A percentile compares a stretch with the other conserved stretches of the same genome.
Conservation (phyloP, 768 basidiomycete genomes). For the Pleurotus salmoneostramineus region DNA sequence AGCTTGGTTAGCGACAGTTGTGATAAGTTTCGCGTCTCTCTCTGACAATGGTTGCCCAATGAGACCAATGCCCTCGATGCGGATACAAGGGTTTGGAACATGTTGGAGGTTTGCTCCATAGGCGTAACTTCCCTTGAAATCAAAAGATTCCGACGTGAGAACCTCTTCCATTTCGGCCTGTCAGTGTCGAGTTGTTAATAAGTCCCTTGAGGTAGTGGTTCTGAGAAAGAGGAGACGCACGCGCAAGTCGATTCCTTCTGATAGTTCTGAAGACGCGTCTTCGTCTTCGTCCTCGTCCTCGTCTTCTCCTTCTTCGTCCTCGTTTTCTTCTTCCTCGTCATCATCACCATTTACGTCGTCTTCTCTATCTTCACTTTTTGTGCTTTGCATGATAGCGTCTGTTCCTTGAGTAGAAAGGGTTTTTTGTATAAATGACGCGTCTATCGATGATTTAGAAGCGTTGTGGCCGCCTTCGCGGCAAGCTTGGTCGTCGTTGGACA, state of each 20-base stretch:
- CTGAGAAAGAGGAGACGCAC: background rate
- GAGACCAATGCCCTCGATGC: conserved; percentile 33
- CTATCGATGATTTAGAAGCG: too few species aligned
- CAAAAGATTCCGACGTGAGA: conserved; percentile 19
- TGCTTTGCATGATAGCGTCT: background rate
- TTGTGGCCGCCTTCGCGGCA: too few species aligned
- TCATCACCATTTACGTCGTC: background rate
- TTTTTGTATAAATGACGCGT: too few species aligned
- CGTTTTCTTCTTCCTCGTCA: background rate
- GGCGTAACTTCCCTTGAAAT: conserved; percentile 30
- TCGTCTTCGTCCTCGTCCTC: background rate
- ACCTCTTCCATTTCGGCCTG: conserved; percentile 28
- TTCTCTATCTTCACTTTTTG: background rate
- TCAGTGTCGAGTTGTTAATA: background rate
- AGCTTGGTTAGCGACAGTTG: conserved; percentile 29
- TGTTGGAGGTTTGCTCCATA: conserved; percentile 16
- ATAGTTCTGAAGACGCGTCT: background rate
- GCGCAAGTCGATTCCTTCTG: background rate
- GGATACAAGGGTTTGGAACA: conserved; percentile 38
- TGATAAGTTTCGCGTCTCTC: conserved; percentile 35
- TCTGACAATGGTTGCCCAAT: conserved; percentile 38
- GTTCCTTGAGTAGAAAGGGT: background rate
- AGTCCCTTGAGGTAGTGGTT: too few species aligned
- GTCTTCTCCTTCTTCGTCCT: background rate
- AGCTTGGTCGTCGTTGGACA: too few species aligned